These are phyloP conservation scores for Trypanosoma grayi DNA, from an alignment of 208 protist species.

Conservation along the genomic window DNA sequence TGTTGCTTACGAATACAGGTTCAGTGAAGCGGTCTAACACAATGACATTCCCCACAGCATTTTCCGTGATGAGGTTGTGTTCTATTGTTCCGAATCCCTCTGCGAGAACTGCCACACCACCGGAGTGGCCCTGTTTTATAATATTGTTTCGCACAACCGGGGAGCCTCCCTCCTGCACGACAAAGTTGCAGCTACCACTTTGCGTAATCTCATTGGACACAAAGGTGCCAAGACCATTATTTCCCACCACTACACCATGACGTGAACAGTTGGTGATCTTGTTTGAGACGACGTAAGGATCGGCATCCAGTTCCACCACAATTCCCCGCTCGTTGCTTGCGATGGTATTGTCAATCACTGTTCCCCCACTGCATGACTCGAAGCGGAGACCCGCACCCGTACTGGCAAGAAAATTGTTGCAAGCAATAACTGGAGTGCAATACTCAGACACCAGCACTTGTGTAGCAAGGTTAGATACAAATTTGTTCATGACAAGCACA, in stretches of 20 bases:
- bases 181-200: constrained; percentile 55
- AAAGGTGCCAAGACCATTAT: constrained; percentile 82
- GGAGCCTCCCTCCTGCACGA: constrained; percentile 61
- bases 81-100: constrained; percentile 73
- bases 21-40: constrained; percentile 52
- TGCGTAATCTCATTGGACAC: constrained; percentile 53
- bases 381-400: constrained; percentile 51
- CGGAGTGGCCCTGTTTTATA: constrained; percentile 44
- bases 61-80: constrained; percentile 63
- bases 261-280: constrained; percentile 39
- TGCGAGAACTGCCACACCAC: constrained; percentile 60
- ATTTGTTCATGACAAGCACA: constrained; percentile 57
- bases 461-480: constrained; percentile 41
- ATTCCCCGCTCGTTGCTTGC: constrained; percentile 60
- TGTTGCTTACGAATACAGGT: constrained; percentile 53
- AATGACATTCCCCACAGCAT: constrained; percentile 70
- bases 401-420: constrained; percentile 49
- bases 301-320: constrained; percentile 73
- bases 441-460: constrained; percentile 50
- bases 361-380: constrained; percentile 55
- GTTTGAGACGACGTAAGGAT: constrained; percentile 71
- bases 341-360: constrained; percentile 52
- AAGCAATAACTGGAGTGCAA: constrained; percentile 60
- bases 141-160: constrained; percentile 67
- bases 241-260: constrained; percentile 45